Evolutionary conservation across 805 yeast species (phyloP).

Genomic region (Monosporozyma yasuniensis): DNA sequence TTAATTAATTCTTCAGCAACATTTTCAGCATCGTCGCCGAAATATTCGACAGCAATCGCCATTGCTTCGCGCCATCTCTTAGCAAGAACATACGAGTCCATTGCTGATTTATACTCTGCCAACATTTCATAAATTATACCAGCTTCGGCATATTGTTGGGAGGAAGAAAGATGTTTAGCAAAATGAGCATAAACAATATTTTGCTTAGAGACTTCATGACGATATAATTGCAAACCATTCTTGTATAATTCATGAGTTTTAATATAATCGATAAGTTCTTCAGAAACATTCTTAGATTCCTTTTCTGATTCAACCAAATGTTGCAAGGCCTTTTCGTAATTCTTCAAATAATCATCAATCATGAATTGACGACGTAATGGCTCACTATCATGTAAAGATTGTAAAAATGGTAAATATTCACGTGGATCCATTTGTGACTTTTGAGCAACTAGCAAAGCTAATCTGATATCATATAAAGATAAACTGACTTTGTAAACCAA

Average conservation of each 20-base stretch:
- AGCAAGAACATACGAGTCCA: conserved; percentile 59
- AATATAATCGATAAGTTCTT: conserved; percentile 62
- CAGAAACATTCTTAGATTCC: conserved; percentile 30
- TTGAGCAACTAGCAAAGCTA: conserved; percentile 82
- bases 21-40: conserved; percentile 33
- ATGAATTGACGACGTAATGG: conserved; percentile 60
- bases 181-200: conserved; percentile 46
- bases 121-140: conserved; percentile 71
- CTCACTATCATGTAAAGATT: conserved; percentile 59
- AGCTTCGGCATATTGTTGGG: conserved; percentile 60
- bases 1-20: conserved; percentile 54
- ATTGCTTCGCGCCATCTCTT: conserved; percentile 84
- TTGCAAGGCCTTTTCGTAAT: conserved; percentile 56
- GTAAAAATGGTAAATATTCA: conserved; percentile 89
- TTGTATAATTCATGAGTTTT: conserved; percentile 61
- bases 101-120: conserved; percentile 46
- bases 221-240: conserved; percentile 55
- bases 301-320: conserved; percentile 47
- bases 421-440: conserved; percentile 97
- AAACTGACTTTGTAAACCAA: conserved; percentile 70
- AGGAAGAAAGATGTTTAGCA: conserved; percentile 52
- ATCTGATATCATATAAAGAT: conserved; percentile 70
- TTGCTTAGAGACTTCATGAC: conserved; percentile 47
- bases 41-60: conserved; percentile 40
- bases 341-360: conserved; percentile 71